Evolutionary conservation across 1,284 basidiomycete genomes (phyloP).

Genomic region (Leccinum idahoense): DNA sequence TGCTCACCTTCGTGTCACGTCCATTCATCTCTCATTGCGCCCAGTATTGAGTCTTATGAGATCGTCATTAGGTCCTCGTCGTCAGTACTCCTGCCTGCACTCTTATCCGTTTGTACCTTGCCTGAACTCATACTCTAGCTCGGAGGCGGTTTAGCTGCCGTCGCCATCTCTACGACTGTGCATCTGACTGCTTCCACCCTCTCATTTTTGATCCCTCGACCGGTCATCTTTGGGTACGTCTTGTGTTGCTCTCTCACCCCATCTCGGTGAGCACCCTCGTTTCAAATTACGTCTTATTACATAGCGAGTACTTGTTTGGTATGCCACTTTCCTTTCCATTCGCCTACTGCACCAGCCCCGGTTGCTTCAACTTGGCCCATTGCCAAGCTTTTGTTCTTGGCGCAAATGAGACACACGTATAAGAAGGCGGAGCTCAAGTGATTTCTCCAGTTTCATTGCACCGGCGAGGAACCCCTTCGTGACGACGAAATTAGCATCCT

Average conservation of each 20-base stretch:
- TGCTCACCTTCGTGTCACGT: slow-evolving; percentile 19
- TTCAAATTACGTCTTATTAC: not conserved
- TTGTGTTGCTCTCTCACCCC: not conserved
- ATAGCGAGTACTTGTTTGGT: slow-evolving; percentile 65
- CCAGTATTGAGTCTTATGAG: slow-evolving; percentile 75
- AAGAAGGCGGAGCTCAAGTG: slow-evolving; percentile 91
- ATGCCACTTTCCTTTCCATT: not conserved
- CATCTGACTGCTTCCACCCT: not conserved
- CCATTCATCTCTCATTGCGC: not conserved
- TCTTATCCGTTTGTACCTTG: not conserved
- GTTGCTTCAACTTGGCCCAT: slow-evolving; percentile 73
- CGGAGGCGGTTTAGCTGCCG: slow-evolving; percentile 81
- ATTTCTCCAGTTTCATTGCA: slow-evolving; percentile 88
- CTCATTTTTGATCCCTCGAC: not conserved
- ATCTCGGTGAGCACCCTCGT: not conserved
- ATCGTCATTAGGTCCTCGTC: slow-evolving; percentile 93
- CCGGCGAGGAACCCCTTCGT: slow-evolving; percentile 80
- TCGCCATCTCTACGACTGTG: slow-evolving; percentile 71
- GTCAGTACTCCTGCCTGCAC: slow-evolving; percentile 39
- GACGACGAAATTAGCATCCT: slow-evolving; percentile 88
- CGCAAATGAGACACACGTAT: slow-evolving; percentile 67
- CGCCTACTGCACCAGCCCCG: slow-evolving; percentile 47
- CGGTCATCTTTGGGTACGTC: slow-evolving; percentile 78
- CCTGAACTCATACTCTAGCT: slow-evolving; percentile 38
- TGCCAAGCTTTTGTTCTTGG: slow-evolving; percentile 84